These are phyloP conservation scores for Capsicum chinense DNA, from an alignment of 257 asterid genomes.

Conservation along the genomic window DNA sequence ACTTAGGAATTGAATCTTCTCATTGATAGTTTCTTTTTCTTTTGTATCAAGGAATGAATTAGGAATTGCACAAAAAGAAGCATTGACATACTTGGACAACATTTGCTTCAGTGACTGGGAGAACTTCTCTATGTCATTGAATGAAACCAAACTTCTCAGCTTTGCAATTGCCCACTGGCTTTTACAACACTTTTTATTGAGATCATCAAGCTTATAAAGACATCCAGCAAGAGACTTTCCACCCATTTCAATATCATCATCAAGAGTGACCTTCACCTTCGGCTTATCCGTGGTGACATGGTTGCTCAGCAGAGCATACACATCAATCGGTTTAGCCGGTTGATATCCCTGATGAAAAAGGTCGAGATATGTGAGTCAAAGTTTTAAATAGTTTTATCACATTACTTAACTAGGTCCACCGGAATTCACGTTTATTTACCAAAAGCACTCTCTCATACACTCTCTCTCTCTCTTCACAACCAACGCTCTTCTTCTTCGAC, in stretches of 20 bases:
- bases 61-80: conserved; percentile 24
- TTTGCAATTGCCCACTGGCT: conserved; percentile 38
- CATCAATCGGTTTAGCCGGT: conserved; percentile 55
- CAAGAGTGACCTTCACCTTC: conserved; percentile 35
- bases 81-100: conserved; percentile 65
- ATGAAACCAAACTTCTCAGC: conserved; percentile 41
- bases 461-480: no score
- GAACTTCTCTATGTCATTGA: conserved; percentile 53
- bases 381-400: background rate
- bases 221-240: conserved; percentile 47
- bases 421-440: no score
- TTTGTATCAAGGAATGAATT: background rate
- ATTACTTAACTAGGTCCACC: background rate
- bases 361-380: background rate
- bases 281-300: conserved; percentile 39
- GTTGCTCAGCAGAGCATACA: conserved; percentile 51
- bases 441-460: no score
- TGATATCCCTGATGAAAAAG: conserved; percentile 60
- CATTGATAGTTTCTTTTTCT: background rate
- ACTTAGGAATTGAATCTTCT: background rate
- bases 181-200: conserved; percentile 37
- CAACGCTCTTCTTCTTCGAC: no score
- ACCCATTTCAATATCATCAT: conserved; percentile 38
- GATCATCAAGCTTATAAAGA: conserved; percentile 36
- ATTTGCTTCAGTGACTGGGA: conserved; percentile 61